phyloP scores from a whole-genome alignment of 2,329 filamentous ascomycete genomes.

The Fusarium pseudograminearum region DNA sequence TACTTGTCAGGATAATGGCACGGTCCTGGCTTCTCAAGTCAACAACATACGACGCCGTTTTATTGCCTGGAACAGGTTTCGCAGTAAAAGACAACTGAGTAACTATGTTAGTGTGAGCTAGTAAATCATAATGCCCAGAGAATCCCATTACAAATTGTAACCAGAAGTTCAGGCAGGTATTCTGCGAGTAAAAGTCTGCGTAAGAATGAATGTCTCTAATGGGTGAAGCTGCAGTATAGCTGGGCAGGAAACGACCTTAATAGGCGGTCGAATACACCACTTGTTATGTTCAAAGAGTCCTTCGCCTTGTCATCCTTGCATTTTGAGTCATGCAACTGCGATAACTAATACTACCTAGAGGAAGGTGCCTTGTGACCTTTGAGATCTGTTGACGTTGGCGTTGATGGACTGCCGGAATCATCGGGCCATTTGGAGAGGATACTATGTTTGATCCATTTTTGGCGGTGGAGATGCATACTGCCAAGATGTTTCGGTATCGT shows the following conservation, averaged over 20 bases:
- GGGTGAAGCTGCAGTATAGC: not conserved
- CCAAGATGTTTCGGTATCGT: constrained; percentile 21
- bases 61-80: not conserved
- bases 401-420: constrained; percentile 16
- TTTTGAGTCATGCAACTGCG: constrained; percentile 15
- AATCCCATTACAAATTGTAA: not conserved
- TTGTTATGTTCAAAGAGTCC: not conserved
- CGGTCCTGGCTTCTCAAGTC: not conserved
- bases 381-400: not conserved
- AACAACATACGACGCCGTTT: constrained; percentile 14
- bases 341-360: not conserved
- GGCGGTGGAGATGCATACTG: constrained; percentile 7
- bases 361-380: constrained; percentile 24
- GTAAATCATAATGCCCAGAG: not conserved
- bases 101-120: not conserved
- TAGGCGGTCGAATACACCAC: not conserved
- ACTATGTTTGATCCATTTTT: not conserved
- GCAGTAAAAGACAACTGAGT: not conserved
- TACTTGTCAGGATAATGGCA: not conserved
- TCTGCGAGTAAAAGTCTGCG: not conserved
- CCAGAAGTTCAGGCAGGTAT: not conserved
- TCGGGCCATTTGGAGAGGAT: constrained; percentile 32
- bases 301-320: constrained; percentile 11
- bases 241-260: not conserved
- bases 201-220: not conserved